Evolutionary conservation across 768 basidiomycete species (phyloP), one percentile per base, ranked within the genome.

Genomic region (Mycena albidolilacea): DNA sequence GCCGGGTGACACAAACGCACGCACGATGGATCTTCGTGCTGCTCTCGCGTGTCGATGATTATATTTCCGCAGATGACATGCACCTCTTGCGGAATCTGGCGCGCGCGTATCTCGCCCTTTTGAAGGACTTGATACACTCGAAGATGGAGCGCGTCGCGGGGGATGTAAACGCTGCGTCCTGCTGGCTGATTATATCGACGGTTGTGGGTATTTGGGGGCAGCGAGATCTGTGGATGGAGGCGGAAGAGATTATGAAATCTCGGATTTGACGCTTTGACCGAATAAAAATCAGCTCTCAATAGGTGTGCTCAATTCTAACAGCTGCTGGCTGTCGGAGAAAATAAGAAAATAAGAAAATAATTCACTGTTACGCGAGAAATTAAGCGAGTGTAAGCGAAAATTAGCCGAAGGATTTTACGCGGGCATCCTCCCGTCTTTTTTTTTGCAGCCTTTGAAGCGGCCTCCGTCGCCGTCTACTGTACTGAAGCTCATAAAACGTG

Each of bases 1-100:
- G 82, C 75, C 79, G 80, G 44, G 86, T 89, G 21, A 88, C 87
- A 14, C 87, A 88, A 75, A 82, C 84, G 44, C 93, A 95, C 77
- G 89, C 90, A 19, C 88, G 88, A 41, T 96, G 95, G 95, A 91
- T 96, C 54, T 94, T 96, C 80, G 86, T 87, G 19, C 85, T 96
- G 54, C 86, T 97, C 30, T 84, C 91, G 38, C 89, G 90, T 55
- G 82, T 95, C 15, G 94, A 95, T 63, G 90, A 91, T 48, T 84
- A 88, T 52, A 81, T 95, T 44, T 89, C 91, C 58, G 90, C 92
- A 23, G 93, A 96, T 71, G 94, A 95, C 74, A 92, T 92, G 84
- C 91, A 87, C 78, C 84, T 90, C n/a, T 81, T 96, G 67, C 93
- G 95, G 14, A 91, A 87, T 72, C 88, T 96, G 48, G 92, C 91